Conservation (phyloP, 2,329 filamentous ascomycete species). For the Aspergillus fischeri region DNA sequence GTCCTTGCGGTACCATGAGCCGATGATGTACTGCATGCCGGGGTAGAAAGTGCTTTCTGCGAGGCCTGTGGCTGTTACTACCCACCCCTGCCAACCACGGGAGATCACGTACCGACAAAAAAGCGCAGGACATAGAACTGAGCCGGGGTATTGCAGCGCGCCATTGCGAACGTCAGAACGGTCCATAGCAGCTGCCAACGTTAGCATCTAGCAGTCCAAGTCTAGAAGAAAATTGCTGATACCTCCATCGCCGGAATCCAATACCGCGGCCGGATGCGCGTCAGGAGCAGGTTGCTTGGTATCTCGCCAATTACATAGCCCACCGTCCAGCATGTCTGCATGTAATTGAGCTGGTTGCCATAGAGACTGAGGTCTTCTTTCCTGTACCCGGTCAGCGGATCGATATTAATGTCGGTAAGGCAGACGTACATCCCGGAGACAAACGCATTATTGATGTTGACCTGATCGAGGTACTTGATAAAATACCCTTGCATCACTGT, state of each 20-base stretch:
- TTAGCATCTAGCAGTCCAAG: background rate
- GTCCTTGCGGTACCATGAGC: slow-evolving; percentile 49
- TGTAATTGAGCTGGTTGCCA: slow-evolving; percentile 54
- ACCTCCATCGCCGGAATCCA: slow-evolving; percentile 49
- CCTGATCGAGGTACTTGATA: slow-evolving; percentile 47
- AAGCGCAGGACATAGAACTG: slow-evolving; percentile 48
- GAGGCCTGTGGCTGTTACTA: slow-evolving; percentile 29
- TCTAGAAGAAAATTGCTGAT: slow-evolving; percentile 9
- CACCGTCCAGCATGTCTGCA: slow-evolving; percentile 55
- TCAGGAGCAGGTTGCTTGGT: slow-evolving; percentile 50
- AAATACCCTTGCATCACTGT: slow-evolving; percentile 40
- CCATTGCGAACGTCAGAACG: slow-evolving; percentile 45
- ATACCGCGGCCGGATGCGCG: slow-evolving; percentile 43
- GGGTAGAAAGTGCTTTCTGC: slow-evolving; percentile 51
- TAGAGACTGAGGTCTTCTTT: slow-evolving; percentile 52
- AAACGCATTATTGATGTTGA: slow-evolving; percentile 46
- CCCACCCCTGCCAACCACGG: background rate
- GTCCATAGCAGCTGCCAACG: slow-evolving; percentile 42
- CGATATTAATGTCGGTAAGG: too few species aligned
- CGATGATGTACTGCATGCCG: slow-evolving; percentile 51
- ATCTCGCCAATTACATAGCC: slow-evolving; percentile 57
- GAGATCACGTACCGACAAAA: slow-evolving; percentile 39
- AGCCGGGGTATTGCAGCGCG: slow-evolving; percentile 37
- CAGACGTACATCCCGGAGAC: slow-evolving; percentile 42
- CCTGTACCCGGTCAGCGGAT: slow-evolving; percentile 24